Conservation (phyloP, 208 protist genomes). For the Crithidia acanthocephali region DNA sequence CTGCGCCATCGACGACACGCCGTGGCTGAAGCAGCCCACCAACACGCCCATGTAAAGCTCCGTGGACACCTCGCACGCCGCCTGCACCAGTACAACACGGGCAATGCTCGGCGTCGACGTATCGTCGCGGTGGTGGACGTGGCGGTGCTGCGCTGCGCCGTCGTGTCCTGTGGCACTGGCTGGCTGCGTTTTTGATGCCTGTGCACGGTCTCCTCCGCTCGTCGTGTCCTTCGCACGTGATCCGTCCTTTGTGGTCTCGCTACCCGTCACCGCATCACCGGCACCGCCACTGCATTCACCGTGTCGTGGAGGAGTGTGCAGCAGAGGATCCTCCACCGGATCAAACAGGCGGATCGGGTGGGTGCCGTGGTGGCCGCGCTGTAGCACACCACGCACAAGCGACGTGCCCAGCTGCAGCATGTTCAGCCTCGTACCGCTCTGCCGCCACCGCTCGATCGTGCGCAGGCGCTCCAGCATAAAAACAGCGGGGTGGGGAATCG, state of each 20-base stretch:
- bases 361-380: slow-evolving; percentile 2
- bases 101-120: slow-evolving; percentile 12
- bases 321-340: background rate
- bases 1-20: slow-evolving; percentile 26
- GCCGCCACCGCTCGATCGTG: slow-evolving; percentile 29
- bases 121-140: background rate
- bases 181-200: background rate
- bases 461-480: slow-evolving; percentile 14
- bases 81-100: slow-evolving; percentile 28
- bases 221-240: background rate
- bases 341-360: slow-evolving; percentile 22
- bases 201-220: background rate
- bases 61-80: slow-evolving; percentile 18
- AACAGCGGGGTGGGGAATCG: slow-evolving; percentile 11
- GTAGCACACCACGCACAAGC: slow-evolving; percentile 39
- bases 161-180: background rate
- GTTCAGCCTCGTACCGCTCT: slow-evolving; percentile 23
- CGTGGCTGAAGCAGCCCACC: slow-evolving; percentile 36
- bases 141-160: background rate
- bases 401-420: slow-evolving; percentile 39
- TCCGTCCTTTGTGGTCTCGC: no score
- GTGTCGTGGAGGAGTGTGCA: background rate
- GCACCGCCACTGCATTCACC: no score
- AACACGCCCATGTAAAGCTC: slow-evolving; percentile 43
- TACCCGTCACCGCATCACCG: no score